Base-by-base conservation (phyloP, 805 yeast genomes). In the Kodamaea nitidulidarum region DNA sequence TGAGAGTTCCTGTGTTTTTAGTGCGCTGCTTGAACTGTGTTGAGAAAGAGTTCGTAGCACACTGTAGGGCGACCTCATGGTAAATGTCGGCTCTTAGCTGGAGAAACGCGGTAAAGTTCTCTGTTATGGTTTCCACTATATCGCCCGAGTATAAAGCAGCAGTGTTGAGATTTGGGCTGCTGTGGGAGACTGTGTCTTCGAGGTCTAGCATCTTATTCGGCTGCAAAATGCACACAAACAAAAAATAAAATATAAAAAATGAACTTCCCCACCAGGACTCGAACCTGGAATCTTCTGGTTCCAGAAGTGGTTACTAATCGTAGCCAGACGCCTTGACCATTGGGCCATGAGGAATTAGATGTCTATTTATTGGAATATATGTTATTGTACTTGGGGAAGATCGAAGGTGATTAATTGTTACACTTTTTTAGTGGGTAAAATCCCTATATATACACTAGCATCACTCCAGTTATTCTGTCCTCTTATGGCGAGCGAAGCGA, bases 261-360 rank as follows among this genome's bases (percentile, higher is more conserved):
- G 47, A 60, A 67, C 72, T 65, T 66, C 72, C 72, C 72, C 72
- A 66, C 71, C 70, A 65, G 70, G 71, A 65, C 68, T 66, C 70
- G 72, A 67, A 67, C 71, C 72, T 65, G 71, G 72, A 67, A 65
- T 67, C 71, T 67, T 65, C 70, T 65, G 72, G 70, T 67, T 66
- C 66, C 67, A 57, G 68, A 61, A 63, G 70, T 64, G 68, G 67
- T 57, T 63, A 63, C 67, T 55, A 59, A 66, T 71, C 80, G 80
- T 75, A 76, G 80, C 80, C 81, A 74, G 79, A 76, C 80, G 80
- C 80, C 81, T 76, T 75, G 78, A 76, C 81, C 81, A 76, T 76
- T 76, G 79, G 81, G 81, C 80, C 81, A 76, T 78, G 80, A 76
- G 80, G 81, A 76, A 76, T n/a, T n/a, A n/a, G n/a, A n/a, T n/a